Percentiles rank a stretch among this genome's conserved stretches.
Conservation (phyloP, 345 rosid species). For the Salix arbutifolia region DNA sequence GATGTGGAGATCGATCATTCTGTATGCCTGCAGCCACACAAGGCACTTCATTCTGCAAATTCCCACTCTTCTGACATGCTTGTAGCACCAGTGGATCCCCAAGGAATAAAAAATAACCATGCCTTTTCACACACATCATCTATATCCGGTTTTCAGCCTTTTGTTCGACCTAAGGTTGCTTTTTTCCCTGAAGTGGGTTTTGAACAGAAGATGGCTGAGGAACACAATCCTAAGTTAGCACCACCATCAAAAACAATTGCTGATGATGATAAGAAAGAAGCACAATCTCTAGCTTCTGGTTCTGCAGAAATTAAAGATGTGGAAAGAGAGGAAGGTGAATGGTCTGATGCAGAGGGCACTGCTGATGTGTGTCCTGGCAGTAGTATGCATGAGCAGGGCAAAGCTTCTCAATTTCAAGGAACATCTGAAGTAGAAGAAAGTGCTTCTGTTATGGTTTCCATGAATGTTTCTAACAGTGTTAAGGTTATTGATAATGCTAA, state of each 20-base stretch:
- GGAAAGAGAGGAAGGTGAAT: constrained; percentile 99
- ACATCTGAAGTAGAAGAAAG: constrained; percentile 25
- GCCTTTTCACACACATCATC: constrained; percentile 76
- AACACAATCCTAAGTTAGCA: constrained; percentile 27
- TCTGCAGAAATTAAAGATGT: constrained; percentile 29
- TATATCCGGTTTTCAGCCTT: constrained; percentile 90
- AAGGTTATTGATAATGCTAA: constrained; percentile 29
- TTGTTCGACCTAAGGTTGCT: constrained; percentile 46
- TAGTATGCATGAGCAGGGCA: constrained; percentile 31
- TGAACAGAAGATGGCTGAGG: constrained; percentile 39
- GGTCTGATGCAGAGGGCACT: constrained; percentile 68
- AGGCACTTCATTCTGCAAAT: constrained; percentile 45
- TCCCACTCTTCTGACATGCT: constrained; percentile 40
- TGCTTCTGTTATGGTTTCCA: constrained; percentile 22
- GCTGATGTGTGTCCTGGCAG: constrained; percentile 28
- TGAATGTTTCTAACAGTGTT: constrained; percentile 18
- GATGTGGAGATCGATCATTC: constrained; percentile 51
- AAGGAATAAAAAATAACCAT: constrained; percentile 45
- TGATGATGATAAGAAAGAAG: constrained; percentile 33
- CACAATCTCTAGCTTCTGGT: constrained; percentile 27
- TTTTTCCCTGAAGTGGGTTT: constrained; percentile 29
- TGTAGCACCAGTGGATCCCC: constrained; percentile 44
- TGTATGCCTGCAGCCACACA: constrained; percentile 52
- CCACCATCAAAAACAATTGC: constrained; percentile 31
- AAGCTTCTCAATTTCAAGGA: constrained; percentile 33